Conservation (phyloP, 305 asterid genomes). For the Solanum aculeatissimum region DNA sequence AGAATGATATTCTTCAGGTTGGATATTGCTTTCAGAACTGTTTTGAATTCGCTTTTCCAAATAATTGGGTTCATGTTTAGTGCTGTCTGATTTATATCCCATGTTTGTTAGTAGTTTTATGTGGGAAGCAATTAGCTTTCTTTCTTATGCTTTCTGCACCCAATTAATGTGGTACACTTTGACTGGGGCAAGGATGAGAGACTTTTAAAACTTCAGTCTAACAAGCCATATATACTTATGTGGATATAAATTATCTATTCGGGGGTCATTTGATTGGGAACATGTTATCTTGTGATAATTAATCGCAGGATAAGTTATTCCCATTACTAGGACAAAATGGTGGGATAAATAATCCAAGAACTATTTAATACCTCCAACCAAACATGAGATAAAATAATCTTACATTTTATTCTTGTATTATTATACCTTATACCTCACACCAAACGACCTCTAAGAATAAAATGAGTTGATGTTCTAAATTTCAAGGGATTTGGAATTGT, state of each 20-base stretch:
- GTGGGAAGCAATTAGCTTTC: not conserved
- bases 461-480: too few relatives aligned
- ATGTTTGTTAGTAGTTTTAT: not conserved
- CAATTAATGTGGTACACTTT: not conserved
- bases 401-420: too few relatives aligned
- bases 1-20: slow-evolving; percentile 68
- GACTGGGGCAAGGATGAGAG: not conserved
- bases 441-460: too few relatives aligned
- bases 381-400: too few relatives aligned
- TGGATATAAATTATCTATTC: not conserved
- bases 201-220: not conserved
- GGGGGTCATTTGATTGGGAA: too few relatives aligned
- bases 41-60: not conserved
- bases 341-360: too few relatives aligned
- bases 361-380: too few relatives aligned
- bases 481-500: too few relatives aligned
- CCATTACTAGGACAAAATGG: too few relatives aligned
- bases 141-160: not conserved
- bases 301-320: too few relatives aligned
- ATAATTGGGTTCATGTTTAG: not conserved
- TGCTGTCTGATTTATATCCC: not conserved
- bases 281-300: too few relatives aligned
- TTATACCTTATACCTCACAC: too few relatives aligned
- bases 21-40: not conserved
- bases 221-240: not conserved